A percentile compares a stretch with the other conserved stretches of the same genome.
Conservation (phyloP, 345 rosid genomes). For the Geranium rotundifolium region DNA sequence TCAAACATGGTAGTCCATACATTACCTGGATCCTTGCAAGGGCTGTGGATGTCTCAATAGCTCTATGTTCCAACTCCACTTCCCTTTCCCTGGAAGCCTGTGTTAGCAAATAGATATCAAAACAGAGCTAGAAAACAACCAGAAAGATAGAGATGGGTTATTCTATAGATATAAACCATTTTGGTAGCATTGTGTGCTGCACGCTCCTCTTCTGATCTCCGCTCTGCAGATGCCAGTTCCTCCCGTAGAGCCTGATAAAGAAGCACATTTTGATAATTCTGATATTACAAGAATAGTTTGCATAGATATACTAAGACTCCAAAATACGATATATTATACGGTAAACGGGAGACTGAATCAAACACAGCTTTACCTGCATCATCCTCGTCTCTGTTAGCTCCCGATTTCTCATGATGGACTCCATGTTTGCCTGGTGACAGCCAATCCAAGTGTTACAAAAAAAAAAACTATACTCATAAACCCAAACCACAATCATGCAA, state of each 20-base stretch:
- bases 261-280: conserved; percentile 11
- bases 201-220: conserved; percentile 95
- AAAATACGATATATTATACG: background rate
- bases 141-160: conserved; percentile 5
- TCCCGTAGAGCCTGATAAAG: conserved; percentile 74
- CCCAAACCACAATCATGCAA: conserved; percentile 2
- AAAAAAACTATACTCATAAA: conserved; percentile 5
- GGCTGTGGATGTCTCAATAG: conserved; percentile 86
- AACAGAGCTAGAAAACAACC: conserved; percentile 4
- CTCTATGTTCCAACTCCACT: conserved; percentile 85
- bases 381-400: conserved; percentile 96
- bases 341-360: conserved; percentile 8
- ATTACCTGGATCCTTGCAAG: conserved; percentile 91
- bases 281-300: background rate
- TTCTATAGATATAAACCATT: conserved; percentile 41
- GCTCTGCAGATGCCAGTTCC: conserved; percentile 83
- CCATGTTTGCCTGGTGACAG: conserved; percentile 68
- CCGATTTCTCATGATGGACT: conserved; percentile 91
- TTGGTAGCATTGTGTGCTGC: conserved; percentile 86
- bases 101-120: conserved; percentile 11
- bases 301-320: background rate
- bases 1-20: conserved; percentile 12
- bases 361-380: conserved; percentile 67
- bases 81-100: conserved; percentile 99
- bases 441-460: no score